Base-by-base conservation (phyloP, 2,329 filamentous ascomycete species). In the Cytospora piceae region DNA sequence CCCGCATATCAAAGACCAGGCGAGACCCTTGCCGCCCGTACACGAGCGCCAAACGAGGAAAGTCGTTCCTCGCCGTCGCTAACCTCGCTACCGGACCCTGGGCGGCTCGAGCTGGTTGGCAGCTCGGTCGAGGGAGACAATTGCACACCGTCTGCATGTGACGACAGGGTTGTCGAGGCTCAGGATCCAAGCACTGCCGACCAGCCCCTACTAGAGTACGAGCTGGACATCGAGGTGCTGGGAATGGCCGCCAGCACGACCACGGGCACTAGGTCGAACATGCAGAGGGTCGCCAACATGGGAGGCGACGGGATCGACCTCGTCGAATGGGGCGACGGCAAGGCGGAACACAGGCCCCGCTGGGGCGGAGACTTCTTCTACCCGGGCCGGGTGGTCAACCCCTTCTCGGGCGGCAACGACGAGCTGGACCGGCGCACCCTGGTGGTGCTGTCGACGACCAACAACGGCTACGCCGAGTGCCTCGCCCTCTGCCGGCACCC, bases 341-440 rank as follows among this genome's bases (percentile, higher is more conserved):
- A 8, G 46, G 46, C n/a, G 7, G 22, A 22, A 4, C 22, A 22
- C 46, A 12, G 46, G 20, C 46, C 46, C n/a, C n/a, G 46, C 17
- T 42, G 4, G 39, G 39, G 39, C 39, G 39, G 39, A 2, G 46
- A 49, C 46, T 49, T 49, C 46, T 49, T 49, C 46, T 8, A 49
- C 46, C 46, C 46, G n/a, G 46, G 46, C 8, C n/a, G 46, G 8
- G 46, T 49, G 9, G 20, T 49, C 46, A 49, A 24, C n/a, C 46
- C 46, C 1, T 49, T n/a, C 11, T 49, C 46, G n/a, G 46, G 46
- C 46, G 14, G 11, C n/a, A 49, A 49, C 46, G n/a, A 49, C 46
- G 46, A 49, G 46, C 46, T 49, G 17, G 46, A 49, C 46, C n/a
- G 46, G 46, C 46, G 46, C n/a, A 49, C 46, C 17, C 46, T 49